Percentiles rank a stretch among this genome's conserved stretches.
phyloP scores from a whole-genome alignment of 2,329 filamentous ascomycete genomes.

The Aureobasidium sp. region DNA sequence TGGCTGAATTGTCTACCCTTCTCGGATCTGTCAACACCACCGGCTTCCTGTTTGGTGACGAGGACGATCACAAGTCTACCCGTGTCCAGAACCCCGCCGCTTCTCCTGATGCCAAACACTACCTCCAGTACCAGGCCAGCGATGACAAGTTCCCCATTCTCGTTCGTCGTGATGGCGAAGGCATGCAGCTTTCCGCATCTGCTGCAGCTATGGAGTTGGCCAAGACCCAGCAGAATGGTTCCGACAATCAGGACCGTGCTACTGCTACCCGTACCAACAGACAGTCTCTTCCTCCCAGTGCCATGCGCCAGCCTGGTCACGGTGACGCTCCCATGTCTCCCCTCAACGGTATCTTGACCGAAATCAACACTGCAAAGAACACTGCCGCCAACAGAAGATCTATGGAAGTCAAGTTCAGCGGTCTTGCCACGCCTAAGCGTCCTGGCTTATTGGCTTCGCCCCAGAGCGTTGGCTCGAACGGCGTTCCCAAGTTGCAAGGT shows the following conservation, averaged over 20 bases:
- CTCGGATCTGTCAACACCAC: conserved; percentile 79
- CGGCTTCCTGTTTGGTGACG: conserved; percentile 76
- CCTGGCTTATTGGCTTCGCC: conserved; percentile 47
- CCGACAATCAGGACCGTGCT: conserved; percentile 34
- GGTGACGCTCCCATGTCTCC: conserved; percentile 26
- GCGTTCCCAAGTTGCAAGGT: conserved; percentile 66
- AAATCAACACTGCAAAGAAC: conserved; percentile 33
- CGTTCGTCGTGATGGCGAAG: conserved; percentile 54
- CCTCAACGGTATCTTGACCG: conserved; percentile 30
- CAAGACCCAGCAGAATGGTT: conserved; percentile 18
- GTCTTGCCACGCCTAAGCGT: conserved; percentile 35
- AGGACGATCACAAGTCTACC: conserved; percentile 46
- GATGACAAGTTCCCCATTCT: conserved; percentile 86
- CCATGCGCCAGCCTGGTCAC: conserved; percentile 27
- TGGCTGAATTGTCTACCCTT: conserved; percentile 38
- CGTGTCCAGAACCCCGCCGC: conserved; percentile 30
- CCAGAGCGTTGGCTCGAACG: conserved; percentile 48
- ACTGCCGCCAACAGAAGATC: conserved; percentile 37
- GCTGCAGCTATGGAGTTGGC: conserved; percentile 75
- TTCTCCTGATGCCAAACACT: conserved; percentile 59
- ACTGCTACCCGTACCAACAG: conserved; percentile 38
- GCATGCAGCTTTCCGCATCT: conserved; percentile 65
- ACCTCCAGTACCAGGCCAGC: conserved; percentile 61
- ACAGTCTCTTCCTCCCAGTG: conserved; percentile 26
- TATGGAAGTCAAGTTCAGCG: conserved; percentile 37